A percentile compares a stretch with the other conserved stretches of the same genome.
phyloP scores from a whole-genome alignment of 805 yeast species.

The Kluyveromyces lactis region DNA sequence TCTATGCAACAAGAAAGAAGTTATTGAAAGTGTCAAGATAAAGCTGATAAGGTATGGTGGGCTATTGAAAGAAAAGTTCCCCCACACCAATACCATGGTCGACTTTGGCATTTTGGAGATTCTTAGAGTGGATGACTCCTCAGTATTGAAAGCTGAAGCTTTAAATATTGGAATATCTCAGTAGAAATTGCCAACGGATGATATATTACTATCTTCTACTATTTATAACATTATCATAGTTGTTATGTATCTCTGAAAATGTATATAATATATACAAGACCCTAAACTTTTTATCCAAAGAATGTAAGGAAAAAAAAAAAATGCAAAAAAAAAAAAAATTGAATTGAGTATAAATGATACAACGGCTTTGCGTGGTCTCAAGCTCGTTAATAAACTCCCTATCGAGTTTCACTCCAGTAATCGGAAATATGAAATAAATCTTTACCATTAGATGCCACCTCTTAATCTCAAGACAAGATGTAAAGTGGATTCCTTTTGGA shows the following conservation, averaged over 20 bases:
- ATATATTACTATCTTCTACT: too few species aligned
- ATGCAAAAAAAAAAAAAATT: too few species aligned
- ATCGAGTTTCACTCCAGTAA: too few species aligned
- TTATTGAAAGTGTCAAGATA: constrained; percentile 53
- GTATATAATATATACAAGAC: background rate
- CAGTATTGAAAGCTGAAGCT: constrained; percentile 36
- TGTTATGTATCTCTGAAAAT: too few species aligned
- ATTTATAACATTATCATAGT: too few species aligned
- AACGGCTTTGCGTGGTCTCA: too few species aligned
- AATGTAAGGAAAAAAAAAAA: too few species aligned
- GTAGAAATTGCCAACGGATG: too few species aligned
- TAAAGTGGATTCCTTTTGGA: constrained; percentile 62
- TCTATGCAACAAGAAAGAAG: constrained; percentile 31
- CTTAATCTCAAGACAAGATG: constrained; percentile 67
- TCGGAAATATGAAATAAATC: too few species aligned
- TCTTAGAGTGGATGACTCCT: constrained; percentile 34
- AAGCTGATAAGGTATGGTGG: constrained; percentile 37
- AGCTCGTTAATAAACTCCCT: too few species aligned
- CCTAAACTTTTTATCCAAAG: too few species aligned
- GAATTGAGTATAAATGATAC: too few species aligned
- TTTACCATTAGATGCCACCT: constrained; percentile 61
- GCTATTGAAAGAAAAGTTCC: constrained; percentile 13
- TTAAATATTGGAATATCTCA: constrained; percentile 13
- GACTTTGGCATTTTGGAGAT: constrained; percentile 21
- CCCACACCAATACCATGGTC: constrained; percentile 11